Evolutionary conservation across 129 eudicot genomes (phyloP).

Genomic region (Arctium lappa): DNA sequence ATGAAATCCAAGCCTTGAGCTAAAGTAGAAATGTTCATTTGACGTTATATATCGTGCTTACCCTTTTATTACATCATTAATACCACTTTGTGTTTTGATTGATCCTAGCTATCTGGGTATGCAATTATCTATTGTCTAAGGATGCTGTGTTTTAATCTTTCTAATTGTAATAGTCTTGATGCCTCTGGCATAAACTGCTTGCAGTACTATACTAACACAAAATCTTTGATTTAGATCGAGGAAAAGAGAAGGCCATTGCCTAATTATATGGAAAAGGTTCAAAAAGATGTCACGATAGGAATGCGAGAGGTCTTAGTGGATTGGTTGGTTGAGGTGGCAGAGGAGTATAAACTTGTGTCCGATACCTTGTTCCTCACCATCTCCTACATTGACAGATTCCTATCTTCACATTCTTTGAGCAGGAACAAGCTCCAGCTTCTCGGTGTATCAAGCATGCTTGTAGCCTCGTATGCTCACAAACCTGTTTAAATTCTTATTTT

Average conservation of each 20-base stretch:
- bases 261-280: slow-evolving; percentile 72
- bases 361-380: slow-evolving; percentile 76
- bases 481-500: not conserved
- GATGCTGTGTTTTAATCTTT: not conserved
- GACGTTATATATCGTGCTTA: not conserved
- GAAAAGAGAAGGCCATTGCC: slow-evolving; percentile 65
- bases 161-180: not conserved
- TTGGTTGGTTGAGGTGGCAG: slow-evolving; percentile 97
- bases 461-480: slow-evolving; percentile 74
- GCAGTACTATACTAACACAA: not conserved
- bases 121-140: not conserved
- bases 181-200: not conserved
- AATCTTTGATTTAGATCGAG: slow-evolving; percentile 48
- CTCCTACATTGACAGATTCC: slow-evolving; percentile 63
- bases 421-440: slow-evolving; percentile 88
- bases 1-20: too few species aligned
- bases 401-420: slow-evolving; percentile 47
- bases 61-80: not conserved
- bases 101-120: not conserved
- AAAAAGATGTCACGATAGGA: slow-evolving; percentile 48
- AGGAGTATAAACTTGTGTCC: slow-evolving; percentile 73
- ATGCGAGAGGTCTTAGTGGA: slow-evolving; percentile 85
- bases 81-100: not conserved
- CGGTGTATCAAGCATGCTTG: slow-evolving; percentile 89
- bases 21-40: not conserved